A percentile compares a stretch with the other conserved stretches of the same genome.
Evolutionary conservation across 768 basidiomycete genomes (phyloP).

Genomic region (Hericium erinaceus): DNA sequence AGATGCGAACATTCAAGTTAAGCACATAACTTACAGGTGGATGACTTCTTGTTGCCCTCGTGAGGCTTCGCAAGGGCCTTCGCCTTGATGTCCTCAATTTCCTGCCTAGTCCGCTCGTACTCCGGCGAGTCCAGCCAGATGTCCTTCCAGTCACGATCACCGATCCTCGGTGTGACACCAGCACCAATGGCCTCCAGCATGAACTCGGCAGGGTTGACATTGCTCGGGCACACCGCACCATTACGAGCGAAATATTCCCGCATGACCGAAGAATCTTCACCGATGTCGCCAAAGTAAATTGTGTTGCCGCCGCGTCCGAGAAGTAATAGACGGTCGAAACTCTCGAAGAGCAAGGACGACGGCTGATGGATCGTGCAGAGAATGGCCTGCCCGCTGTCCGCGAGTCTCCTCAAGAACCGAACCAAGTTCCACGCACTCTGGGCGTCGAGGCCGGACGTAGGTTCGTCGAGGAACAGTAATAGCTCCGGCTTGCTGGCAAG

Average conservation of each 20-base stretch:
- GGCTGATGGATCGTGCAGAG: slow-evolving; percentile 90
- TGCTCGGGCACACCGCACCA: slow-evolving; percentile 66
- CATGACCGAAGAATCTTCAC: slow-evolving; percentile 58
- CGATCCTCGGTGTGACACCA: slow-evolving; percentile 63
- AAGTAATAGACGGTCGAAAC: slow-evolving; percentile 67
- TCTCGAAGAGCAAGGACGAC: slow-evolving; percentile 78
- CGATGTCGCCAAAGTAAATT: slow-evolving; percentile 89
- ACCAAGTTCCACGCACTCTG: slow-evolving; percentile 79
- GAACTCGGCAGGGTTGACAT: slow-evolving; percentile 70
- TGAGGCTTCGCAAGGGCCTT: slow-evolving; percentile 1
- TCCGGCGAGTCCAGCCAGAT: slow-evolving; percentile 77
- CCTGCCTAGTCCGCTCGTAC: slow-evolving; percentile 21
- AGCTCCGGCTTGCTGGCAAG: slow-evolving; percentile 81
- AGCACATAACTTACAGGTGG: slow-evolving; percentile 3
- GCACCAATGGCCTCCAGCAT: slow-evolving; percentile 86
- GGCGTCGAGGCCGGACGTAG: slow-evolving; percentile 51
- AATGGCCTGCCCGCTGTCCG: slow-evolving; percentile 81
- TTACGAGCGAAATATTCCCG: slow-evolving; percentile 70
- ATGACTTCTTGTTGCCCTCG: not conserved
- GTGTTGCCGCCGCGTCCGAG: slow-evolving; percentile 82
- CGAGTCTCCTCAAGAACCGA: slow-evolving; percentile 76
- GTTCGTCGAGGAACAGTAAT: slow-evolving; percentile 53
- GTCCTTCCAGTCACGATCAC: slow-evolving; percentile 80
- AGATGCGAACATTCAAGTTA: slow-evolving; percentile 25
- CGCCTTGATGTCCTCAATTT: slow-evolving; percentile 36